These are phyloP conservation scores for Adansonia rubrostipa DNA, from an alignment of 441 rosid species.

Conservation along the genomic window DNA sequence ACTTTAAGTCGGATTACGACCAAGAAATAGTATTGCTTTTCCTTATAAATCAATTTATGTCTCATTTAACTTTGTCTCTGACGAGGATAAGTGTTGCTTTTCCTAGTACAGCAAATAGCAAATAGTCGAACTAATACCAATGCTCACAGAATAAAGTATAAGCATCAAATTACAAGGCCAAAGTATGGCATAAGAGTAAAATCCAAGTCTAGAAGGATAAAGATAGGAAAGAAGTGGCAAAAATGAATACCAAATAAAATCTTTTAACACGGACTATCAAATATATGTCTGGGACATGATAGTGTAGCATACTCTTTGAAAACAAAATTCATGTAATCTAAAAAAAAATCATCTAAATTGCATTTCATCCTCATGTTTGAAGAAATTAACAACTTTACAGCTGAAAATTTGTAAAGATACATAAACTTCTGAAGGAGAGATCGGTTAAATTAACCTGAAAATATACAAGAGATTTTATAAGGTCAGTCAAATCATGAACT, in stretches of 20 bases:
- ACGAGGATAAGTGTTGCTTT: not conserved
- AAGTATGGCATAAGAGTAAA: not conserved
- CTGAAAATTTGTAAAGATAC: not conserved
- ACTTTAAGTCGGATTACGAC: not conserved
- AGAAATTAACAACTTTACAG: not conserved
- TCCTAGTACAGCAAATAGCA: not conserved
- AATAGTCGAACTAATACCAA: not conserved
- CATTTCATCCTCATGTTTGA: not conserved
- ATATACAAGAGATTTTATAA: not conserved
- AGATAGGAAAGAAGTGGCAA: conserved; percentile 1
- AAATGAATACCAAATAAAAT: not conserved
- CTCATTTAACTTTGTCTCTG: not conserved
- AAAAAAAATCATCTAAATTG: not conserved
- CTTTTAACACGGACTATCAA: not conserved
- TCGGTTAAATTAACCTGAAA: not conserved
- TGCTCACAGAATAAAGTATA: not conserved
- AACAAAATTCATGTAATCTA: not conserved
- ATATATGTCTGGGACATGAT: not conserved
- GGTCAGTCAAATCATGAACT: not conserved
- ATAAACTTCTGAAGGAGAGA: not conserved
- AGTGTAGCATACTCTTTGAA: not conserved
- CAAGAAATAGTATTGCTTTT: not conserved
- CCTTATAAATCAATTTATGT: not conserved
- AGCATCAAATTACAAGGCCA: not conserved
- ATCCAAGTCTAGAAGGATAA: conserved; percentile 7